A percentile compares a stretch with the other conserved stretches of the same genome.
phyloP scores from a whole-genome alignment of 192 early-diverging fungal species.

The Borealophlyctis nickersoniae region DNA sequence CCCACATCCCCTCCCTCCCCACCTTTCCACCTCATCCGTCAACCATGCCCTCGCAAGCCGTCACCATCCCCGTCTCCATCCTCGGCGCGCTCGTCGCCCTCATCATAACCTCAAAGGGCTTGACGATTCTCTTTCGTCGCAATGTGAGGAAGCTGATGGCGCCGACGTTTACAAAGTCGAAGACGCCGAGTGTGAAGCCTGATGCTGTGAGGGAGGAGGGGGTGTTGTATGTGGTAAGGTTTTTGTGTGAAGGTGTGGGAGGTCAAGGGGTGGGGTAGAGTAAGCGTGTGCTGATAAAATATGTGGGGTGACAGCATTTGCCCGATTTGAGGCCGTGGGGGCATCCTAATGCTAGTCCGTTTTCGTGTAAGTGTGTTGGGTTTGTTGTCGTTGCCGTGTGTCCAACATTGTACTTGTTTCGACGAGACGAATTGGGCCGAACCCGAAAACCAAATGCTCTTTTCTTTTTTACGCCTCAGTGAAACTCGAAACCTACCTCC shows the following conservation, averaged over 20 bases:
- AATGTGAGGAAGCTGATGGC: slow-evolving; percentile 5
- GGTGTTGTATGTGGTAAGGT: slow-evolving; percentile 27
- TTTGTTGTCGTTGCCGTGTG: no score
- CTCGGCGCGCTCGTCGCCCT: slow-evolving; percentile 8
- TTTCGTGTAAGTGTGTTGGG: slow-evolving; percentile 30
- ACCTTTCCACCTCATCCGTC: no score
- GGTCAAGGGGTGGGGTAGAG: no score
- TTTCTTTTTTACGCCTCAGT: slow-evolving; percentile 4
- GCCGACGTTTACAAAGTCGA: slow-evolving; percentile 8
- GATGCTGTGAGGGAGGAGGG: slow-evolving; percentile 19
- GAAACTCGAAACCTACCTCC: slow-evolving; percentile 29
- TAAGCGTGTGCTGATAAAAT: not conserved
- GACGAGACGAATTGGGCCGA: no score
- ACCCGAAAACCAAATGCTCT: no score
- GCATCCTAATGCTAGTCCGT: slow-evolving; percentile 34
- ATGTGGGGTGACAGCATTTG: slow-evolving; percentile 14
- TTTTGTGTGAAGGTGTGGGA: no score
- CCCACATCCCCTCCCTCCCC: no score
- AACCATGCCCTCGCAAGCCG: no score
- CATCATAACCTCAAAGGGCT: not conserved
- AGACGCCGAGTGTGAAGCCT: slow-evolving; percentile 11
- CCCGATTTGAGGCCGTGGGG: slow-evolving; percentile 32
- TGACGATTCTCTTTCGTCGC: slow-evolving; percentile 8
- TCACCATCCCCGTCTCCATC: slow-evolving; percentile 8
- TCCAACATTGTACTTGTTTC: no score